A percentile compares a stretch with the other conserved stretches of the same genome.
These are phyloP conservation scores for Phytophthora citrophthora DNA, from an alignment of 352 stramenopile genomes.

Conservation along the genomic window DNA sequence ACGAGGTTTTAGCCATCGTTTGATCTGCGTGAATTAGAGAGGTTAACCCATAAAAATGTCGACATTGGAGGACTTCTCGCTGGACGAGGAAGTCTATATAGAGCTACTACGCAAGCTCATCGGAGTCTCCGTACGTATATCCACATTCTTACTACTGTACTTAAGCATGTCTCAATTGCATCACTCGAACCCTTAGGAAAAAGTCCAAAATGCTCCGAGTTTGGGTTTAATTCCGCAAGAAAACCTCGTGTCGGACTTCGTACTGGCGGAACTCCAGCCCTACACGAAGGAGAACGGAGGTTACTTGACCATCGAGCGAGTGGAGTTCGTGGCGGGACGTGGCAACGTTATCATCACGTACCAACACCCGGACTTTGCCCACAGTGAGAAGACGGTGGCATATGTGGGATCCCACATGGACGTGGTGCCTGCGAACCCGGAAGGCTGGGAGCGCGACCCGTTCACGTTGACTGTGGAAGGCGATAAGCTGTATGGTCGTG, in stretches of 20 bases:
- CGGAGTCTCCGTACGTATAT: slow-evolving; percentile 41
- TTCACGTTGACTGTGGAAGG: not conserved
- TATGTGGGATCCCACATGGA: slow-evolving; percentile 86
- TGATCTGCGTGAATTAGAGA: too few relatives aligned
- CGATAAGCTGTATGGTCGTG: not conserved
- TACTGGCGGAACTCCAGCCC: slow-evolving; percentile 60
- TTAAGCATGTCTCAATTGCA: too few relatives aligned
- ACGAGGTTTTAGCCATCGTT: too few relatives aligned
- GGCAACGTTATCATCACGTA: slow-evolving; percentile 94
- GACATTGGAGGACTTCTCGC: slow-evolving; percentile 37
- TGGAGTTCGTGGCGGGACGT: slow-evolving; percentile 81
- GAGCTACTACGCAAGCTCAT: slow-evolving; percentile 82
- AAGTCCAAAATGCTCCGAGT: slow-evolving; percentile 72
- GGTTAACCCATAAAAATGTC: slow-evolving; percentile 11
- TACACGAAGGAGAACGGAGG: not conserved
- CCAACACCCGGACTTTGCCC: slow-evolving; percentile 51
- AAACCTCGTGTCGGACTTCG: slow-evolving; percentile 85
- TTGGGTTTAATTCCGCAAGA: slow-evolving; percentile 83
- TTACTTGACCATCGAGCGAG: slow-evolving; percentile 1
- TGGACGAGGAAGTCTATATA: slow-evolving; percentile 72
- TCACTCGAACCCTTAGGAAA: slow-evolving; percentile 26
- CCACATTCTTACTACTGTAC: too few relatives aligned
- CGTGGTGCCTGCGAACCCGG: not conserved
- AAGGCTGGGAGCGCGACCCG: not conserved
- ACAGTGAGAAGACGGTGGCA: slow-evolving; percentile 72